Evolutionary conservation across 495 filamentous ascomycete genomes (phyloP).

Genomic region (Hyphodiscus hymeniophilus): DNA sequence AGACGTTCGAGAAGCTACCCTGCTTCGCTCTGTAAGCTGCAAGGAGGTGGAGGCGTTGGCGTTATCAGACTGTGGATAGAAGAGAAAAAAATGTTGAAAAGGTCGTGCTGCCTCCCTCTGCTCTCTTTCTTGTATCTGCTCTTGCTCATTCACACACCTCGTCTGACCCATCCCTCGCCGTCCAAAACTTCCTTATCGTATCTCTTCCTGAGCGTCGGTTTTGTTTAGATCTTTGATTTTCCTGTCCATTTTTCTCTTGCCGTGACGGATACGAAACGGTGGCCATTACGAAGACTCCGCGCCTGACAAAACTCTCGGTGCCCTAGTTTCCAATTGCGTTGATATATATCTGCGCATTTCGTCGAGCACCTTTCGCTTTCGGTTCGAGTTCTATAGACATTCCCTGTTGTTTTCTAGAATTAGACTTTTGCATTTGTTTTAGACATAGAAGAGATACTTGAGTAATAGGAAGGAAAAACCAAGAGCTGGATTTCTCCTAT

Average conservation of each 20-base stretch:
- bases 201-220: slow-evolving; percentile 1
- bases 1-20: slow-evolving; percentile 1
- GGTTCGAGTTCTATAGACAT: background rate
- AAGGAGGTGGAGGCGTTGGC: background rate
- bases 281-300: background rate
- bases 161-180: background rate
- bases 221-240: slow-evolving; percentile 6
- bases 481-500: slow-evolving; percentile 2
- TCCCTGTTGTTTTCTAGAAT: slow-evolving; percentile 2
- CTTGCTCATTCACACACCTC: background rate
- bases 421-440: background rate
- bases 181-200: background rate
- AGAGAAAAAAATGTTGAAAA: slow-evolving; percentile 2
- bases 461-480: background rate
- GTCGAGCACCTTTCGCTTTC: background rate
- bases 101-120: background rate
- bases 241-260: background rate
- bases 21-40: background rate
- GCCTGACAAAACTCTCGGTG: background rate
- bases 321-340: background rate
- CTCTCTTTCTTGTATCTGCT: background rate
- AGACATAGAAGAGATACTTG: slow-evolving; percentile 1
- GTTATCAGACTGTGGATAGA: slow-evolving; percentile 1
- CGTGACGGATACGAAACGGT: slow-evolving; percentile 1
- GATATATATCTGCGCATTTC: background rate